Conservation (phyloP, 2,329 filamentous ascomycete genomes). For the Penicillium sp. region DNA sequence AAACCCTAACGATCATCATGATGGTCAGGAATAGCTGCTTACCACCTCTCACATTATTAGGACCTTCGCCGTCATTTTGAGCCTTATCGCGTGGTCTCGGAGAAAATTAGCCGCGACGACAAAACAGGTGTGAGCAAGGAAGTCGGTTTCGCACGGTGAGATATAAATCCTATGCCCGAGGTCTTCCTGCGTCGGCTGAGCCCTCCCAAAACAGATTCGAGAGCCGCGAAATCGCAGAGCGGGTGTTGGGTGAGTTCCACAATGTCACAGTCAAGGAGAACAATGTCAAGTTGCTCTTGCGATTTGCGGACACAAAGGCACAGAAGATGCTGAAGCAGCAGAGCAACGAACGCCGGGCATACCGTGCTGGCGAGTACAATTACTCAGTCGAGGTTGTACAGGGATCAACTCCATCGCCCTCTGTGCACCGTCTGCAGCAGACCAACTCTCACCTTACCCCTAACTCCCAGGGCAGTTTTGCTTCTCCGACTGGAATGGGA, state of each 20-base stretch:
- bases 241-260: conserved; percentile 85
- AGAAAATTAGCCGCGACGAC: conserved; percentile 90
- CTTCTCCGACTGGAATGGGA: conserved; percentile 47
- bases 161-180: conserved; percentile 3
- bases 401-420: conserved; percentile 49
- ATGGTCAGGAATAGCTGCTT: not conserved
- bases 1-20: not conserved
- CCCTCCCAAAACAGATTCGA: conserved; percentile 71
- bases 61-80: conserved; percentile 68
- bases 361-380: conserved; percentile 95
- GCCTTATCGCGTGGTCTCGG: conserved; percentile 74
- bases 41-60: conserved; percentile 72
- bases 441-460: conserved; percentile 46
- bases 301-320: conserved; percentile 93
- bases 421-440: conserved; percentile 46
- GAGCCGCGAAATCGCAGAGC: conserved; percentile 83
- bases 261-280: conserved; percentile 74
- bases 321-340: conserved; percentile 97
- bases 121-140: conserved; percentile 88
- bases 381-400: conserved; percentile 54
- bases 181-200: conserved; percentile 9
- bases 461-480: conserved; percentile 47
- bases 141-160: conserved; percentile 92
- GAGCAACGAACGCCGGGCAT: conserved; percentile 91
- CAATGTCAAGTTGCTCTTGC: conserved; percentile 84